phyloP scores from a whole-genome alignment of 2,329 filamentous ascomycete species.

The Purpureocillium takamizusanense region DNA sequence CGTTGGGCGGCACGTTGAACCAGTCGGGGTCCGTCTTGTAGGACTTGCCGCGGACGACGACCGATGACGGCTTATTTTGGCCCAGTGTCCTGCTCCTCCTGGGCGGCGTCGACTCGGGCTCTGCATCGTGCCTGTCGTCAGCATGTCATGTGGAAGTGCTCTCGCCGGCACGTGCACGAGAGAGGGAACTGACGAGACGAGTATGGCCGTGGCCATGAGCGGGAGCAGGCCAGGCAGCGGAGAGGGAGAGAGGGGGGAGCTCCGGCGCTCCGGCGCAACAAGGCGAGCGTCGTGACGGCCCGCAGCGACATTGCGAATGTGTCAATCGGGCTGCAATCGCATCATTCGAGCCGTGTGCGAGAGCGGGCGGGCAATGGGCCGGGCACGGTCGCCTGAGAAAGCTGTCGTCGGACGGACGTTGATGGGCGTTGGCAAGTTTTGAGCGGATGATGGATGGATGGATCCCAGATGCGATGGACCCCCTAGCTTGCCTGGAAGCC shows the following conservation, averaged over 20 bases:
- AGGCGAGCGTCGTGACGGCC: slow-evolving; percentile 15
- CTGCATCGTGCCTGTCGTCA: not conserved
- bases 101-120: not conserved
- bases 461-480: too few relatives aligned
- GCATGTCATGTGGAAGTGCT: not conserved
- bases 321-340: slow-evolving; percentile 1
- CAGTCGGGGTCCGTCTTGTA: slow-evolving; percentile 65
- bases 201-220: too few relatives aligned
- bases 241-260: slow-evolving; percentile 2
- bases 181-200: too few relatives aligned
- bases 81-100: not conserved
- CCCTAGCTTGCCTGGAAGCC: too few relatives aligned
- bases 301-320: slow-evolving; percentile 14
- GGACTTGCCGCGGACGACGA: slow-evolving; percentile 52
- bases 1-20: slow-evolving; percentile 75
- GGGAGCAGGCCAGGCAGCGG: too few relatives aligned
- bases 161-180: too few relatives aligned
- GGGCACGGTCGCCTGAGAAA: too few relatives aligned
- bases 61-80: slow-evolving; percentile 15
- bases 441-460: too few relatives aligned
- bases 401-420: too few relatives aligned
- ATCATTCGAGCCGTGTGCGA: not conserved
- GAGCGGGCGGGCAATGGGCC: too few relatives aligned
- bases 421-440: too few relatives aligned
- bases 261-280: slow-evolving; percentile 16